Percentiles rank a stretch among this genome's conserved stretches.
phyloP scores from a whole-genome alignment of 176 grass and related monocot species.

The Oryza rufipogon region DNA sequence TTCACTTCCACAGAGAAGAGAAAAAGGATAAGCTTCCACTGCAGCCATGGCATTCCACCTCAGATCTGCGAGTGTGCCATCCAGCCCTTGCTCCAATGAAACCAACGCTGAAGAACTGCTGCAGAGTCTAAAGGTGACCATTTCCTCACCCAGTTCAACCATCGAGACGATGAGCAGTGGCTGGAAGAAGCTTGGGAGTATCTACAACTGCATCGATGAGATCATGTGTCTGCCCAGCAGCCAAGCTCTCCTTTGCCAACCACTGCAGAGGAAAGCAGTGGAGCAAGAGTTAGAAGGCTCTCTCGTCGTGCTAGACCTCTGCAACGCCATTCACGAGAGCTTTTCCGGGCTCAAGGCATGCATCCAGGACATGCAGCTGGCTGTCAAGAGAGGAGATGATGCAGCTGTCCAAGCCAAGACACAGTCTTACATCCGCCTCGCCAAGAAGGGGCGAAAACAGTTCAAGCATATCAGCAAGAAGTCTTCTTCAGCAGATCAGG shows the following conservation, averaged over 20 bases:
- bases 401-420: conserved; percentile 39
- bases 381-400: conserved; percentile 43
- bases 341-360: conserved; percentile 43
- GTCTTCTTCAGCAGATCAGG: conserved; percentile 15
- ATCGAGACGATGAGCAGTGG: background rate
- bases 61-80: conserved; percentile 37
- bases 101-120: conserved; percentile 34
- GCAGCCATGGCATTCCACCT: conserved; percentile 38
- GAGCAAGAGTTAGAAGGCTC: conserved; percentile 54
- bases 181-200: conserved; percentile 23
- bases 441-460: conserved; percentile 51
- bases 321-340: conserved; percentile 31
- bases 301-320: conserved; percentile 53
- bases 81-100: conserved; percentile 4
- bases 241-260: conserved; percentile 45
- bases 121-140: conserved; percentile 7
- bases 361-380: conserved; percentile 41
- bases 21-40: background rate
- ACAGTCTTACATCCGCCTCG: conserved; percentile 41
- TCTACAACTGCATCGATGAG: conserved; percentile 45
- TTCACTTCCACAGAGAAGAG: conserved; percentile 1
- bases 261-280: conserved; percentile 45
- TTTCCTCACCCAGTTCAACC: conserved; percentile 7
- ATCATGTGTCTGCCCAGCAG: conserved; percentile 47
- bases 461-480: conserved; percentile 48